Evolutionary conservation across 2,329 filamentous ascomycete species (phyloP), one percentile per base, ranked within the genome.

Genomic region (Fusarium sp.): DNA sequence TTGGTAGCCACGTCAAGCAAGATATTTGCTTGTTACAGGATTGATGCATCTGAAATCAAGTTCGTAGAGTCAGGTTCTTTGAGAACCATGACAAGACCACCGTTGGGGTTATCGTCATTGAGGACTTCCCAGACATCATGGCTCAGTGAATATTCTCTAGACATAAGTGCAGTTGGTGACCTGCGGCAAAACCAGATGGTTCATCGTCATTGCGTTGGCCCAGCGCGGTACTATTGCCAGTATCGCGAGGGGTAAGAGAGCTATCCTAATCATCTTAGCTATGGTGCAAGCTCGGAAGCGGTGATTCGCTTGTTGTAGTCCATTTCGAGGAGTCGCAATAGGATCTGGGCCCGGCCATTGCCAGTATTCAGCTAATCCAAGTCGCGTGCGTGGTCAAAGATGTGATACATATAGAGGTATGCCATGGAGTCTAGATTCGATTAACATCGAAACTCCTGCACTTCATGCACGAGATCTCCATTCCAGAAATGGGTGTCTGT

Each of bases 251-350:
- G 21, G 45, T 21, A n/a, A 29, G 21, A 1, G 21, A 18, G 45
- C 45, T 18, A 18, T 29, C 45, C 4, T 6, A 29, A n/a, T 16
- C 27, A 48, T 19, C 25, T 29, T 48, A 29, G 45, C 7, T 48
- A 48, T 14, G 4, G 5, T 48, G 14, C 10, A 15, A 48, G 45
- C 45, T 75, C 69, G 6, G 63, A 18, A 15, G 78, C 75, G 8
- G 70, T 57, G 19, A 74, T 65, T 23, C 78, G 61, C 12, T 45
- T n/a, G n/a, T n/a, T n/a, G n/a, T n/a, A n/a, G n/a, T n/a, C n/a
- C n/a, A n/a, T n/a, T n/a, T n/a, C n/a, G n/a, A n/a, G n/a, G n/a
- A n/a, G n/a, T n/a, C n/a, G n/a, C n/a, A n/a, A n/a, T n/a, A n/a
- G n/a, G n/a, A n/a, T n/a, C n/a, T n/a, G n/a, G n/a, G n/a, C n/a